Evolutionary conservation across 495 filamentous ascomycete genomes (phyloP).

Genomic region (Hypoxylon fuscum): DNA sequence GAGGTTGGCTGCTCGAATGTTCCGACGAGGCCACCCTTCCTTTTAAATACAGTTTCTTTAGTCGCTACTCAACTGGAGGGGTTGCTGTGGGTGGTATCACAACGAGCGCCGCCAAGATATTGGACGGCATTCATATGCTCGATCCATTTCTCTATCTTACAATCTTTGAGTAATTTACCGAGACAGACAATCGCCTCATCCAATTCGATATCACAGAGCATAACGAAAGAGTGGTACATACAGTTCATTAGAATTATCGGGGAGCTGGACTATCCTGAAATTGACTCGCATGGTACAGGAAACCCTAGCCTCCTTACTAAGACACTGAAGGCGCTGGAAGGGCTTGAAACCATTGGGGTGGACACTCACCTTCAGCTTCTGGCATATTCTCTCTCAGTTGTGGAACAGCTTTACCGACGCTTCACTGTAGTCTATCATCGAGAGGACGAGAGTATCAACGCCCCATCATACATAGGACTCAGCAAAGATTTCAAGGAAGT

Average conservation of each 20-base stretch:
- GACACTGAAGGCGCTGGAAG: conserved; percentile 7
- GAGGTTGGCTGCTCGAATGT: conserved; percentile 24
- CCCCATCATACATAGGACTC: conserved; percentile 13
- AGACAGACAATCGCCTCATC: not conserved
- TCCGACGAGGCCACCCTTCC: not conserved
- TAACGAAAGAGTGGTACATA: conserved; percentile 35
- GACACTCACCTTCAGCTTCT: conserved; percentile 11
- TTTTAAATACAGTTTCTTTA: conserved; percentile 29
- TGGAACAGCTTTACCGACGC: conserved; percentile 42
- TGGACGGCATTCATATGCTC: conserved; percentile 37
- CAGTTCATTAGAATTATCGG: conserved; percentile 18
- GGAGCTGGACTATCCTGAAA: conserved; percentile 16
- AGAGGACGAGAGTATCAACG: not conserved
- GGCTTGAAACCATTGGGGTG: not conserved
- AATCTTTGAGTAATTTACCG: conserved; percentile 15
- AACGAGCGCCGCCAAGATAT: conserved; percentile 31
- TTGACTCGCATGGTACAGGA: conserved; percentile 18
- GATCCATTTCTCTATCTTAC: conserved; percentile 29
- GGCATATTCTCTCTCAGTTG: conserved; percentile 38
- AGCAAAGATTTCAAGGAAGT: conserved; percentile 7
- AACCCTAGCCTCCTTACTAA: not conserved
- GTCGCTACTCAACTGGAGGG: conserved; percentile 32
- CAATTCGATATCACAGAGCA: not conserved
- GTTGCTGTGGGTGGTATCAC: conserved; percentile 36
- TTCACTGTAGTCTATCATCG: conserved; percentile 27